Base-by-base conservation (phyloP, 257 asterid species). In the Pogostemon cablin region DNA sequence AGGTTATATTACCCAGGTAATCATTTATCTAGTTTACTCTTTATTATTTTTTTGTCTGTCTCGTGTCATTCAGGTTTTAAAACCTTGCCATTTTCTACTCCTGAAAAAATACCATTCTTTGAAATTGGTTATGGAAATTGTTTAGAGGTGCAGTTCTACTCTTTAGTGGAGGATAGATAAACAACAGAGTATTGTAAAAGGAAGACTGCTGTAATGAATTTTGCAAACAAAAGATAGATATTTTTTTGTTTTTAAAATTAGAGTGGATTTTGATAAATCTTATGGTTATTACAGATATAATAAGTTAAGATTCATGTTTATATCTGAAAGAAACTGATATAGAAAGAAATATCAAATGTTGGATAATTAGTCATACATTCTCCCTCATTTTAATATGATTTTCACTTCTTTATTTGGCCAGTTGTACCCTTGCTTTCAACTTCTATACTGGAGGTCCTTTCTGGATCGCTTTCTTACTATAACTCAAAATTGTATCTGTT, bases 1-100 rank as follows among this genome's bases (percentile, higher is more conserved):
- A 91, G 87, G 95, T 91, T 87, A 84, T 91, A 79, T 81, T 88
- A 81, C 96, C 97, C 77, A 91, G 83, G 96, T 91, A 91, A 88
- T 84, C 72, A 65, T 73, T 80, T 75, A 72, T 65, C 69, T 71
- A 54, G 63, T 72, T 79, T 58, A 34, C 65, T 37, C 49, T 54
- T 67, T 71, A 61, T 68, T 48, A 43, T 55, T 55, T 20, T 32
- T 3, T 62, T 64, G 20, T 56, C 49, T 52, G 42, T 70, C 73
- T 55, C 5, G 35, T 79, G 35, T 62, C 59, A 25, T 70, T 48
- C 54, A 48, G 70, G 32, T 25, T 25, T 25, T 25, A 25, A 25
- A 25, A 25, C 32, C 32, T 25, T 25, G 32, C 32, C 32, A 25
- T 25, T 25, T 25, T 25, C 32, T 25, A 25, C 32, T 25, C 32